Evolutionary conservation across 2,329 filamentous ascomycete species (phyloP).

Genomic region (Plenodomus tracheiphilus): DNA sequence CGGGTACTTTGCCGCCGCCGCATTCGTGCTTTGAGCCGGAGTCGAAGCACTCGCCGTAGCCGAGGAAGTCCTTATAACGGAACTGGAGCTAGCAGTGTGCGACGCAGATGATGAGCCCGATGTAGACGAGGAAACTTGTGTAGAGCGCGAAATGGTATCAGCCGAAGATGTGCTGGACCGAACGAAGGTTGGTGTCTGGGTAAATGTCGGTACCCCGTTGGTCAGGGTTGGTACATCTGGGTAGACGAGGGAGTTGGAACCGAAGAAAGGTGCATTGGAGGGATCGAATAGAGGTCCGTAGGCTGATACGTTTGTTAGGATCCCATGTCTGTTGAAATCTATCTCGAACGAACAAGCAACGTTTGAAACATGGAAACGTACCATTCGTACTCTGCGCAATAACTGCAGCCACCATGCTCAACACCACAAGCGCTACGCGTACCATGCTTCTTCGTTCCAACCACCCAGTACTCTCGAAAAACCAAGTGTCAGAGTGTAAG

Average conservation of each 20-base stretch:
- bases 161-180: constrained; percentile 7
- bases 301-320: too few relatives aligned
- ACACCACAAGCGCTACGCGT: constrained; percentile 10
- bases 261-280: constrained; percentile 23
- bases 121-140: not conserved
- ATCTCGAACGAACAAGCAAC: too few relatives aligned
- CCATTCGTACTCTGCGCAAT: constrained; percentile 10
- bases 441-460: constrained; percentile 9
- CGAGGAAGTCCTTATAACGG: constrained; percentile 5
- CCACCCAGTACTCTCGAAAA: too few relatives aligned
- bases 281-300: constrained; percentile 24
- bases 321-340: too few relatives aligned
- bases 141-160: constrained; percentile 4
- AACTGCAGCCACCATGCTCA: constrained; percentile 12
- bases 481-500: too few relatives aligned
- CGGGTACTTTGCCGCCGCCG: constrained; percentile 17
- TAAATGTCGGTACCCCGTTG: constrained; percentile 5
- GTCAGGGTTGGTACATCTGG: constrained; percentile 12
- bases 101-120: constrained; percentile 1
- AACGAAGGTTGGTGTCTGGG: constrained; percentile 9
- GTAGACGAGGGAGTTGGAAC: constrained; percentile 14
- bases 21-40: constrained; percentile 20
- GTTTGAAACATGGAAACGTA: constrained; percentile 6
- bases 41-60: constrained; percentile 8
- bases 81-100: constrained; percentile 4